Conservation (phyloP, 306 rosid species). For the Cucurbita maxima region DNA sequence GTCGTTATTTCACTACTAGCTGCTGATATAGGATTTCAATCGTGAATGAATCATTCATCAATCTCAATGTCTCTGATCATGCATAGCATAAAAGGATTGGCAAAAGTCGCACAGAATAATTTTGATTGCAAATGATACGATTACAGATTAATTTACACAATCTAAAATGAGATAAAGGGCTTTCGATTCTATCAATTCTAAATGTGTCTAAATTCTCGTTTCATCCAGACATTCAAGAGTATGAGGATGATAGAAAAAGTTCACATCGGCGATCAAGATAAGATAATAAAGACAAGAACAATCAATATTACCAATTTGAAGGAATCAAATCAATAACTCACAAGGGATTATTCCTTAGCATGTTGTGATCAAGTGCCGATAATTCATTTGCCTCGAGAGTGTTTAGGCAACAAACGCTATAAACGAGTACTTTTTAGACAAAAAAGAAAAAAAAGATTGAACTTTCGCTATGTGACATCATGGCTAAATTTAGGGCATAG, state of each 20-base stretch:
- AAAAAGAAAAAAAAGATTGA: too few relatives aligned
- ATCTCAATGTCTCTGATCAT: too few relatives aligned
- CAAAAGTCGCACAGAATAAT: background rate
- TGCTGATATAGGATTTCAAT: too few relatives aligned
- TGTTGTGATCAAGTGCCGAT: background rate
- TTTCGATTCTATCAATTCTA: background rate
- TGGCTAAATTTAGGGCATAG: too few relatives aligned
- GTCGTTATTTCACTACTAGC: too few relatives aligned
- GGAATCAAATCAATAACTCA: background rate
- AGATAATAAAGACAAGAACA: too few relatives aligned
- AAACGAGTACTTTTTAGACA: too few relatives aligned
- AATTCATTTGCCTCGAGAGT: background rate
- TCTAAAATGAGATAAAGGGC: background rate
- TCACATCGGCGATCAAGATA: background rate
- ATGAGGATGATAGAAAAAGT: slow-evolving; percentile 16
- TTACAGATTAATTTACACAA: background rate
- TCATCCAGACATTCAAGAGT: slow-evolving; percentile 87
- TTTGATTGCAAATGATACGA: slow-evolving; percentile 2
- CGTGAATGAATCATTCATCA: too few relatives aligned
- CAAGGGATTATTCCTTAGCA: background rate
- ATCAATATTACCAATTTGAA: background rate
- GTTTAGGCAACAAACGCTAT: background rate
- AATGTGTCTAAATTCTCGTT: slow-evolving; percentile 31
- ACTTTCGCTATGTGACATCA: too few relatives aligned
- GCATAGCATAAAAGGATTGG: too few relatives aligned